A percentile compares a stretch with the other conserved stretches of the same genome.
Conservation (phyloP, 176 grass and related monocot species). For the Carex cristatella region DNA sequence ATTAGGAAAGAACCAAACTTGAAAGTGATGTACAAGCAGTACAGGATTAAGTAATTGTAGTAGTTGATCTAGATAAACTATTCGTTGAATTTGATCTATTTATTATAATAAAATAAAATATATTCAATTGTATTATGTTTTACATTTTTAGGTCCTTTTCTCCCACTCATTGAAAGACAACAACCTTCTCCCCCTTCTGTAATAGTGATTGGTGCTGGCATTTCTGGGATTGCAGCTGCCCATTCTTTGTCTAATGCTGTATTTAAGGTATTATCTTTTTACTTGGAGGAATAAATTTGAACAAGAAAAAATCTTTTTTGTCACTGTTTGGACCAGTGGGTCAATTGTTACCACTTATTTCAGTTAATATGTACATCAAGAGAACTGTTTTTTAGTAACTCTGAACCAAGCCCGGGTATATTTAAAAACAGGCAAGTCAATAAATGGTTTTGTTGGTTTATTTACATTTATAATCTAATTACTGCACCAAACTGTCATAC, state of each 20-base stretch:
- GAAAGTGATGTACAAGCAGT: neutral
- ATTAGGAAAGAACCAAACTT: slow-evolving; percentile 1
- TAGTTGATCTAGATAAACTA: neutral
- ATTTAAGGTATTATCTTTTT: slow-evolving; percentile 53
- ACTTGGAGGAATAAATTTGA: neutral
- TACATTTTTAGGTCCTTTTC: slow-evolving; percentile 50
- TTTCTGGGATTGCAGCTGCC: slow-evolving; percentile 92
- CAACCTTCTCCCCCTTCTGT: slow-evolving; percentile 65
- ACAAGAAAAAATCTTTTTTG: neutral
- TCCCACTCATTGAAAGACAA: slow-evolving; percentile 69
- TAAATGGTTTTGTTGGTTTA: neutral
- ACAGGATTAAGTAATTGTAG: neutral
- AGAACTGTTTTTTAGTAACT: neutral
- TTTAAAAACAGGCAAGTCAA: neutral
- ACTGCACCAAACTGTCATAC: neutral
- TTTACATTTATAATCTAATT: neutral
- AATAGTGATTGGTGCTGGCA: slow-evolving; percentile 91
- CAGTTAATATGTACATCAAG: neutral
- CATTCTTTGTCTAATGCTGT: slow-evolving; percentile 75
- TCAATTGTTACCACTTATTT: neutral
- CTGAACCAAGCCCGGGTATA: neutral
- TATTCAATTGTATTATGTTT: neutral
- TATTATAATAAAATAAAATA: neutral
- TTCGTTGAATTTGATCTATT: neutral
- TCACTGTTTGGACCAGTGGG: neutral